phyloP scores from a whole-genome alignment of 257 asterid genomes.

The Solanum corneliomulleri region DNA sequence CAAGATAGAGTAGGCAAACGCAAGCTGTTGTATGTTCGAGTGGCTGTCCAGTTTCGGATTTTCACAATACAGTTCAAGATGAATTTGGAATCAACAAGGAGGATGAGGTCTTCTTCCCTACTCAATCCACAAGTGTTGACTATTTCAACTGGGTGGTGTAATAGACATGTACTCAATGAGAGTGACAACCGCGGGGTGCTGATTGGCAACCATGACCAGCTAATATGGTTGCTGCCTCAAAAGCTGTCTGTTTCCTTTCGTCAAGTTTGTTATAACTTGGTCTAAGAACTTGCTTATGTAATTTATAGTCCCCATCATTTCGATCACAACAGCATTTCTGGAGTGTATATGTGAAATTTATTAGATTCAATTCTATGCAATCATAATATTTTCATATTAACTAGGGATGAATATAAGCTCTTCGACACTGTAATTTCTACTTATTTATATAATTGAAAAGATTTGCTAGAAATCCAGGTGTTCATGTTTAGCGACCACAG shows the following conservation, averaged over 20 bases:
- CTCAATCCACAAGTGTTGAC: background rate
- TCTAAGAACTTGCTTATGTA: background rate
- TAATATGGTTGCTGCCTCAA: background rate
- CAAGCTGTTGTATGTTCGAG: background rate
- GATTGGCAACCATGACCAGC: background rate
- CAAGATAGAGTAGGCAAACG: background rate
- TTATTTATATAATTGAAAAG: background rate
- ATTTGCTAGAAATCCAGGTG: background rate
- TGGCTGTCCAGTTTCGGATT: background rate
- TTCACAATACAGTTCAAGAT: background rate
- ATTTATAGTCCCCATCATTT: background rate
- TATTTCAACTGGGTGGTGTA: background rate
- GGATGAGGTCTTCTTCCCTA: background rate
- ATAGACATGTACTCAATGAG: background rate
- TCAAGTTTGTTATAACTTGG: background rate
- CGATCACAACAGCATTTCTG: background rate
- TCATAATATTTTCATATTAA: background rate
- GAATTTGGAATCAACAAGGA: background rate
- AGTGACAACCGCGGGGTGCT: background rate
- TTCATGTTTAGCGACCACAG: background rate
- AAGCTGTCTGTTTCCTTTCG: background rate
- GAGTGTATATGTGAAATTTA: background rate
- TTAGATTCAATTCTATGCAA: background rate
- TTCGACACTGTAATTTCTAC: background rate
- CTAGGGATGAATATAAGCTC: background rate